These are phyloP conservation scores for Sporisorium sorghi DNA, from an alignment of 1,284 basidiomycete species.

Conservation along the genomic window DNA sequence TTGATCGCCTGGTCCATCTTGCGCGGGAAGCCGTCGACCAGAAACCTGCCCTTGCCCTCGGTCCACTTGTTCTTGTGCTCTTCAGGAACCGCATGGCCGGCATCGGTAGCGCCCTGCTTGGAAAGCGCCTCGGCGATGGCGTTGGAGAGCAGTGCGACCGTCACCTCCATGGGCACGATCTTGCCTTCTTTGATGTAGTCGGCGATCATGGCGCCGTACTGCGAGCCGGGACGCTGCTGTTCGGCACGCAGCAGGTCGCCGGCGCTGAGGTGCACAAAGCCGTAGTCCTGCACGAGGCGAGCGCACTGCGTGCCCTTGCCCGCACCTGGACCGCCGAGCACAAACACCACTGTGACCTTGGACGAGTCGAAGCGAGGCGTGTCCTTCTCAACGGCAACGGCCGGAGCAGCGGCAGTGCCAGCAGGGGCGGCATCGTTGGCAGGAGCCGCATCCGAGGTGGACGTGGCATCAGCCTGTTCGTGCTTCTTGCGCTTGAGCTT, in stretches of 20 bases:
- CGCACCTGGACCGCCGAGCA: conserved; percentile 95
- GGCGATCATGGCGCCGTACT: conserved; percentile 87
- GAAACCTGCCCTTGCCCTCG: conserved; percentile 83
- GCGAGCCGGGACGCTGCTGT: conserved; percentile 85
- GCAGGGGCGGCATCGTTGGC: conserved; percentile 12
- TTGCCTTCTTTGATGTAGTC: conserved; percentile 90
- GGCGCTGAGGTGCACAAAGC: conserved; percentile 94
- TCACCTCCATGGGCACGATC: conserved; percentile 97
- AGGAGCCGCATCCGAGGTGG: conserved; percentile 1
- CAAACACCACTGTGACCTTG: conserved; percentile 90
- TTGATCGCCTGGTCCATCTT: conserved; percentile 97
- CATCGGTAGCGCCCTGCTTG: conserved; percentile 29
- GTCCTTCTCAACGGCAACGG: conserved; percentile 17
- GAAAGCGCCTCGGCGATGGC: conserved; percentile 82
- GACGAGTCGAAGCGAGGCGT: conserved; percentile 76
- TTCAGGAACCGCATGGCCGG: conserved; percentile 35
- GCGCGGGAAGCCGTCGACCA: conserved; percentile 97
- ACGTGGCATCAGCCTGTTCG: conserved; percentile 8
- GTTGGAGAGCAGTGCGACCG: conserved; percentile 92
- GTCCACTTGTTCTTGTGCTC: conserved; percentile 74
- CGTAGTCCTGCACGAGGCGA: conserved; percentile 85
- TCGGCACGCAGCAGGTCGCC: conserved; percentile 96
- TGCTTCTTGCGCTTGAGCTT: conserved; percentile 48
- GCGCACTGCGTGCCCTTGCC: conserved; percentile 98
- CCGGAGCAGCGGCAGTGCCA: not conserved